Conservation (phyloP, 2,329 filamentous ascomycete genomes). For the Trichoderma sp. region DNA sequence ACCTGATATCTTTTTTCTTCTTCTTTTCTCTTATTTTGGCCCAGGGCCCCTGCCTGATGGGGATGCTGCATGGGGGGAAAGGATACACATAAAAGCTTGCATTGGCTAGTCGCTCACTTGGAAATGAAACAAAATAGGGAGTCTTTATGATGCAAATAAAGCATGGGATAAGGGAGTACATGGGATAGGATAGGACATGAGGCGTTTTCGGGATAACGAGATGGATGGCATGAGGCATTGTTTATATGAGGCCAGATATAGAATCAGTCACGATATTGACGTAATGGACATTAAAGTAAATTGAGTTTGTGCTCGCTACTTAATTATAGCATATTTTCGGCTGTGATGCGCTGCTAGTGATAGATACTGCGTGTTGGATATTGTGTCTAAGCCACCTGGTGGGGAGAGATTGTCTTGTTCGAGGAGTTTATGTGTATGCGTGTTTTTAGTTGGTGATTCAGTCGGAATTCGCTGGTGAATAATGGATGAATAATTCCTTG, state of each 20-base stretch:
- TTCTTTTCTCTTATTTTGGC: background rate
- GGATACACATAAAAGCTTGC: background rate
- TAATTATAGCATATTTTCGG: background rate
- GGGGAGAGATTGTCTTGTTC: background rate
- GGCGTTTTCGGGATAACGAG: constrained; percentile 2
- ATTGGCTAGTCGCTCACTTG: constrained; percentile 17
- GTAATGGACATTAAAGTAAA: background rate
- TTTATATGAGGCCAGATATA: constrained; percentile 8
- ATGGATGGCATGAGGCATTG: constrained; percentile 6
- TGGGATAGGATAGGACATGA: background rate
- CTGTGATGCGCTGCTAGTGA: background rate
- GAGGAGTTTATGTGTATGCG: background rate
- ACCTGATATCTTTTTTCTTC: background rate
- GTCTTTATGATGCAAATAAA: background rate
- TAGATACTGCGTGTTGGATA: background rate
- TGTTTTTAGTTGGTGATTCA: background rate
- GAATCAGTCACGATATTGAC: background rate
- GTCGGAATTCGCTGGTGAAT: background rate
- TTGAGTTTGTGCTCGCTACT: background rate
- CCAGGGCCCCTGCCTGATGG: background rate
- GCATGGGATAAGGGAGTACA: background rate
- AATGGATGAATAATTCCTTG: background rate
- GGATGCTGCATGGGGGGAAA: background rate
- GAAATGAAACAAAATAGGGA: background rate
- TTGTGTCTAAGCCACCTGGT: background rate